phyloP scores from a whole-genome alignment of 129 eudicot genomes.

The Scalesia atractyloides region DNA sequence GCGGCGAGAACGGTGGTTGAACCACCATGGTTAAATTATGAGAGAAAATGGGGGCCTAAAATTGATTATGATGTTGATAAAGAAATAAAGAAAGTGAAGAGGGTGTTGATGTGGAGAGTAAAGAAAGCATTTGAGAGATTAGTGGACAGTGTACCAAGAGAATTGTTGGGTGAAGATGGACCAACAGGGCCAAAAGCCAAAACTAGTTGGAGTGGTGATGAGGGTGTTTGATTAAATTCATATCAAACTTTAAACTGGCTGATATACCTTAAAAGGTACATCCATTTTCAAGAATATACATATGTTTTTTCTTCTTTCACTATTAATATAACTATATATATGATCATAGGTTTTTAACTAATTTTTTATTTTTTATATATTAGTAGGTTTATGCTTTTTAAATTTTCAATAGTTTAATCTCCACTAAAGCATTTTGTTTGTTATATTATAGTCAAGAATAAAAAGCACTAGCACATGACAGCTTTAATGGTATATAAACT shows the following conservation, averaged over 20 bases:
- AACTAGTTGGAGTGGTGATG: slow-evolving; percentile 16
- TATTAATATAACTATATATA: background rate
- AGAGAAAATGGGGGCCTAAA: slow-evolving; percentile 15
- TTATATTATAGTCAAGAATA: too few relatives aligned
- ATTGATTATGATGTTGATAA: slow-evolving; percentile 18
- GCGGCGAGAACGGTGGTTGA: background rate
- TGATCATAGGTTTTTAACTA: too few relatives aligned
- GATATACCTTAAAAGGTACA: slow-evolving; percentile 8
- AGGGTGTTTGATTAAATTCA: background rate
- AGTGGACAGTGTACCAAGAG: slow-evolving; percentile 11
- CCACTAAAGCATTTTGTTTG: too few relatives aligned
- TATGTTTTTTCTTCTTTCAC: background rate
- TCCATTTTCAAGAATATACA: slow-evolving; percentile 1
- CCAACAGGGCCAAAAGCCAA: slow-evolving; percentile 14
- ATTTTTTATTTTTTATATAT: too few relatives aligned
- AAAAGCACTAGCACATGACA: too few relatives aligned
- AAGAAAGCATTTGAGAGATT: slow-evolving; percentile 10
- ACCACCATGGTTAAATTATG: slow-evolving; percentile 18
- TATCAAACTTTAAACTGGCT: background rate
- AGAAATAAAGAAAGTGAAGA: background rate
- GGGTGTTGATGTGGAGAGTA: slow-evolving; percentile 1
- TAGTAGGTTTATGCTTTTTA: too few relatives aligned
- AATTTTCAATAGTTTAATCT: too few relatives aligned
- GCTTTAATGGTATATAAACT: too few relatives aligned
- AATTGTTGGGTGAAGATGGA: slow-evolving; percentile 15